Evolutionary conservation across 164 flowering plant genomes (phyloP).

Genomic region (Buxus sempervirens): DNA sequence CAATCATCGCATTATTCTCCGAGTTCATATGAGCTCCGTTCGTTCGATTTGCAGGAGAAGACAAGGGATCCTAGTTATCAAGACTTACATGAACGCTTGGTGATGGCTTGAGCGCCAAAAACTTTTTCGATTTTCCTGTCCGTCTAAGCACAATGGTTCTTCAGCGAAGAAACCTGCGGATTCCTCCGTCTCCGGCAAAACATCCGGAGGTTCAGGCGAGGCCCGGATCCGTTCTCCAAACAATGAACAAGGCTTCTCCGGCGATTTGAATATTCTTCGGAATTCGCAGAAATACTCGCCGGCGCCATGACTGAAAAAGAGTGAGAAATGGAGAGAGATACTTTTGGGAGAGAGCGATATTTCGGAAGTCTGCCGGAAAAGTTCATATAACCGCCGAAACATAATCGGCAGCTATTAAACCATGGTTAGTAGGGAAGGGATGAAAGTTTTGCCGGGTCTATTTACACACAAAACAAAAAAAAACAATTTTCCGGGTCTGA

Average conservation of each 20-base stretch:
- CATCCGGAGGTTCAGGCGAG: background rate
- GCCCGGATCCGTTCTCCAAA: background rate
- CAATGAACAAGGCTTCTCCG: background rate
- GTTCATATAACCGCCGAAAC: too few species aligned
- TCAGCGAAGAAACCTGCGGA: background rate
- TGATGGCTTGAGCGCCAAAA: slow-evolving; percentile 13
- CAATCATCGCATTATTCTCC: slow-evolving; percentile 18
- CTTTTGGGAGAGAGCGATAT: too few species aligned
- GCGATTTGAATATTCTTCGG: background rate
- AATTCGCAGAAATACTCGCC: background rate
- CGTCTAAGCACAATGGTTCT: background rate
- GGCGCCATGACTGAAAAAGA: background rate
- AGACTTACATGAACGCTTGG: slow-evolving; percentile 23
- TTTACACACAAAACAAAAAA: too few species aligned
- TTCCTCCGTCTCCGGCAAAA: background rate
- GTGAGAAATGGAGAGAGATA: background rate
- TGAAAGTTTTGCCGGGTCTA: too few species aligned
- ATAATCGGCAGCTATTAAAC: too few species aligned
- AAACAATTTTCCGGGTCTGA: too few species aligned
- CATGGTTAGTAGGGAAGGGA: too few species aligned
- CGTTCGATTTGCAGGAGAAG: slow-evolving; percentile 7
- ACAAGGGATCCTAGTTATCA: slow-evolving; percentile 5
- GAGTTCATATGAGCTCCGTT: slow-evolving; percentile 8
- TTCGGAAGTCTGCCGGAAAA: too few species aligned
- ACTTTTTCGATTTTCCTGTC: background rate